Evolutionary conservation across 352 stramenopile species (phyloP).

Genomic region (Pelagophyceae sp.): DNA sequence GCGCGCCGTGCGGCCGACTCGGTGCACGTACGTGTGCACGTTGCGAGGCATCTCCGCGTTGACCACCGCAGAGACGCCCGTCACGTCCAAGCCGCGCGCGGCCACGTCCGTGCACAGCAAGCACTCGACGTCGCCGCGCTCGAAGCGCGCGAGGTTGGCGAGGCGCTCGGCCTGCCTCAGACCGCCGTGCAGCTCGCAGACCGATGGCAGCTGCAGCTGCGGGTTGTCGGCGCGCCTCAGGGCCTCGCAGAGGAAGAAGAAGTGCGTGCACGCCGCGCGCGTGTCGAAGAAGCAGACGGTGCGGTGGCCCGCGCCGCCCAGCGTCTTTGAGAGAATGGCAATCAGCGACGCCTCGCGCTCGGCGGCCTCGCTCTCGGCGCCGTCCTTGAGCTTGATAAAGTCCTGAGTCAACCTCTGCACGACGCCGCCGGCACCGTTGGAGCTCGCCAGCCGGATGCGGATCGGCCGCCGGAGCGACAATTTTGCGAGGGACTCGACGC

Average conservation of each 20-base stretch:
- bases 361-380: constrained; percentile 54
- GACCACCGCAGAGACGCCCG: constrained; percentile 89
- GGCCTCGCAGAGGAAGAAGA: constrained; percentile 86
- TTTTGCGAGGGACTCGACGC: constrained; percentile 90
- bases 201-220: constrained; percentile 86
- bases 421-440: constrained; percentile 47
- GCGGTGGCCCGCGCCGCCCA: constrained; percentile 51
- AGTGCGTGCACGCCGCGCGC: constrained; percentile 86
- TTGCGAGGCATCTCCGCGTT: constrained; percentile 99
- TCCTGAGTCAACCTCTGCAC: constrained; percentile 91
- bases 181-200: constrained; percentile 92
- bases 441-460: constrained; percentile 64
- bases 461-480: constrained; percentile 92
- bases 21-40: constrained; percentile 95
- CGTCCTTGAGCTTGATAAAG: constrained; percentile 88
- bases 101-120: constrained; percentile 96
- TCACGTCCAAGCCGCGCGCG: constrained; percentile 94
- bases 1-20: constrained; percentile 93
- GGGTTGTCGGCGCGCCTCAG: constrained; percentile 29
- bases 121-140: constrained; percentile 74
- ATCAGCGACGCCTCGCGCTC: constrained; percentile 89
- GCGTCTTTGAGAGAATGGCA: constrained; percentile 86
- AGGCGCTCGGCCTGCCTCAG: constrained; percentile 89
- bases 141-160: constrained; percentile 87
- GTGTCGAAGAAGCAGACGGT: constrained; percentile 99